Evolutionary conservation across 441 rosid genomes (phyloP).

Genomic region (Raphanus hybrid): DNA sequence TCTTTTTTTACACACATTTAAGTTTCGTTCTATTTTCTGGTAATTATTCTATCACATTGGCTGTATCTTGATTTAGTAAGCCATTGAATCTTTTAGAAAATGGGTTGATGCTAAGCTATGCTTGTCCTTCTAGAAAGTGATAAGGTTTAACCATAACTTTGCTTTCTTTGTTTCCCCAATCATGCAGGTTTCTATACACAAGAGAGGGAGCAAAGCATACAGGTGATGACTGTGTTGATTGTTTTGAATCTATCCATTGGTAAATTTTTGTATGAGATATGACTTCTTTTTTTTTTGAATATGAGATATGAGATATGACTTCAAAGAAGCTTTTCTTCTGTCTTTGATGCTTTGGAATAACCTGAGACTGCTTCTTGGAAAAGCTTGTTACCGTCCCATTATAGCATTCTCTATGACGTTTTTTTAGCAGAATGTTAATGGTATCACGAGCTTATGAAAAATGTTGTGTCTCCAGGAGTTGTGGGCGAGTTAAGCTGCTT

Average conservation of each 20-base stretch:
- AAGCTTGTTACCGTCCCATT: not conserved
- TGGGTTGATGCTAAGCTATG: not conserved
- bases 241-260: not conserved
- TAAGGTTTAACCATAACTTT: not conserved
- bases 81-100: not conserved
- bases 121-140: not conserved
- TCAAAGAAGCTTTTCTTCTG: not conserved
- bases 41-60: not conserved
- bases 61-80: not conserved
- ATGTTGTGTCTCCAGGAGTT: constrained; percentile 51
- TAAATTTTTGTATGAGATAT: not conserved
- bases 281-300: too few species aligned
- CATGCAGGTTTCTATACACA: constrained; percentile 67
- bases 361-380: not conserved
- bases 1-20: not conserved
- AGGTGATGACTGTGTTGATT: constrained; percentile 45
- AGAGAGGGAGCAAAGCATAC: constrained; percentile 78
- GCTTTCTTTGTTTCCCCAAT: constrained; percentile 4
- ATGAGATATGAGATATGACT: not conserved
- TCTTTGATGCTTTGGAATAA: not conserved
- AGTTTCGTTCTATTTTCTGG: not conserved
- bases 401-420: not conserved
- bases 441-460: not conserved
- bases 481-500: constrained; percentile 73
- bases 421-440: not conserved